A percentile compares a stretch with the other conserved stretches of the same genome.
phyloP scores from a whole-genome alignment of 257 asterid genomes.

The Thymus quinquecostatus region DNA sequence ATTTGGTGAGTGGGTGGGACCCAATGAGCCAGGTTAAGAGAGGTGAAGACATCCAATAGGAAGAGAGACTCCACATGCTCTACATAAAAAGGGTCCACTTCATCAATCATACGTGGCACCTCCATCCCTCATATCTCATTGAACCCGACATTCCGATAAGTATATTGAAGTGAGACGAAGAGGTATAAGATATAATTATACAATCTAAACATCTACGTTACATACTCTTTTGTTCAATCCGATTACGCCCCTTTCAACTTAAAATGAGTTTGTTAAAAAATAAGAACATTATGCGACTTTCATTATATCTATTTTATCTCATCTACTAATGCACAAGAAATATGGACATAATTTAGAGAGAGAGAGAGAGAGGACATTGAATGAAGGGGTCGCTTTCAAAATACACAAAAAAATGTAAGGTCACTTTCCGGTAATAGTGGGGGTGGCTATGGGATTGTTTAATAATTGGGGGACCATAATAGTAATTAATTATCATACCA shows the following conservation, averaged over 20 bases:
- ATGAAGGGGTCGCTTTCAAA: slow-evolving; percentile 8
- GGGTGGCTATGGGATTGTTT: neutral
- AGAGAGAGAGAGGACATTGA: neutral
- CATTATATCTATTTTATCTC: neutral
- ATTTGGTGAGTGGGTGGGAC: neutral
- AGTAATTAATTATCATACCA: neutral
- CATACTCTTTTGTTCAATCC: no score
- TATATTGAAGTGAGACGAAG: no score
- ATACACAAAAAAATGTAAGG: slow-evolving; percentile 14
- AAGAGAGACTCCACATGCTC: slow-evolving; percentile 25
- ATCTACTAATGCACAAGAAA: neutral
- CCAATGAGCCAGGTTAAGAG: neutral
- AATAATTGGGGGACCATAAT: slow-evolving; percentile 19
- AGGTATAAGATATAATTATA: no score
- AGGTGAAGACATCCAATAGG: slow-evolving; percentile 10
- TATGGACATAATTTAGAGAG: neutral
- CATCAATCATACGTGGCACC: neutral
- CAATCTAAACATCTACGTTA: no score
- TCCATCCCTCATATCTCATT: neutral
- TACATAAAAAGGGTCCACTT: neutral
- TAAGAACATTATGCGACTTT: neutral
- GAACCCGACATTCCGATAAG: no score
- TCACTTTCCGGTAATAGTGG: slow-evolving; percentile 34
- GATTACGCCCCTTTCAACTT: no score
- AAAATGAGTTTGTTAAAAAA: no score